phyloP scores from a whole-genome alignment of 2,329 filamentous ascomycete genomes.

The Pseudogymnoascus sp. region DNA sequence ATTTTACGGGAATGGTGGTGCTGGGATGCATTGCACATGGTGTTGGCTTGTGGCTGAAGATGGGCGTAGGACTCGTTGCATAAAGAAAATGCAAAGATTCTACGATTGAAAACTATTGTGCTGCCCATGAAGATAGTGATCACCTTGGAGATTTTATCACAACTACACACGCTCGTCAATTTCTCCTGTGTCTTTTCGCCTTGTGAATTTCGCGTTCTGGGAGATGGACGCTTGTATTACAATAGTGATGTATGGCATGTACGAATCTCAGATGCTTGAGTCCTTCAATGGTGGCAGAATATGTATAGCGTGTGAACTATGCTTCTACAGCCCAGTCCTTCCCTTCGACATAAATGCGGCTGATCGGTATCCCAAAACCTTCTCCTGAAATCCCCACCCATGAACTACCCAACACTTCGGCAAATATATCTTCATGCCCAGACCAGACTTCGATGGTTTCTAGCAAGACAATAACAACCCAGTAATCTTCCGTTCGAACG shows the following conservation, averaged over 20 bases:
- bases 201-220: background rate
- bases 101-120: constrained; percentile 14
- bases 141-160: background rate
- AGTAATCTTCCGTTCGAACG: background rate
- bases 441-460: background rate
- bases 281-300: background rate
- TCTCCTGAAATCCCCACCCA: background rate
- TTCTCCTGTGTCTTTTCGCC: background rate
- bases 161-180: background rate
- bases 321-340: background rate
- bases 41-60: constrained; percentile 25
- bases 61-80: constrained; percentile 30
- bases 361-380: background rate
- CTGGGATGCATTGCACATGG: constrained; percentile 30
- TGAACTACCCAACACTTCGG: background rate
- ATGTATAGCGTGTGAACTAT: background rate
- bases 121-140: background rate
- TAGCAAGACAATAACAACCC: background rate
- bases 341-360: background rate
- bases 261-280: background rate
- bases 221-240: background rate
- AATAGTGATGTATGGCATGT: background rate
- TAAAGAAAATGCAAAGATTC: constrained; percentile 26
- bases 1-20: constrained; percentile 21
- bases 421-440: background rate